These are phyloP conservation scores for Datisca glomerata DNA, from an alignment of 306 rosid species.

Conservation along the genomic window DNA sequence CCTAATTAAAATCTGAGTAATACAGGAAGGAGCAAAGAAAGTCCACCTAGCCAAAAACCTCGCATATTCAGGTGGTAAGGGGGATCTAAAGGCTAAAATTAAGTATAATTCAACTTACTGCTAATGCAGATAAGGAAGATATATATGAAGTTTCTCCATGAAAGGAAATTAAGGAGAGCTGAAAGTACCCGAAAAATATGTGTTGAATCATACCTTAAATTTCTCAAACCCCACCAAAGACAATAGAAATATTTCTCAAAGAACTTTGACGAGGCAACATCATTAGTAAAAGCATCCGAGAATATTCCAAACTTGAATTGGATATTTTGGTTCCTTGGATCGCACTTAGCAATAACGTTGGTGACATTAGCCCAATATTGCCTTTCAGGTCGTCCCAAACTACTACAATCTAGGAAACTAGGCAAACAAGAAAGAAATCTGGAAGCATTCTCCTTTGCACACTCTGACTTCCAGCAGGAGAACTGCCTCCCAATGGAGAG, in stretches of 20 bases:
- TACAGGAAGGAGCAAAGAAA: too few relatives aligned
- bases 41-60: too few relatives aligned
- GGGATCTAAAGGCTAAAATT: too few relatives aligned
- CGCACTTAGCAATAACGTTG: slow-evolving; percentile 26
- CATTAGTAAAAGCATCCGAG: slow-evolving; percentile 54
- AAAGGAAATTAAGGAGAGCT: too few relatives aligned
- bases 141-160: too few relatives aligned
- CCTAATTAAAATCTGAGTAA: too few relatives aligned
- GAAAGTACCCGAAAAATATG: too few relatives aligned
- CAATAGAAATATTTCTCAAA: slow-evolving; percentile 56
- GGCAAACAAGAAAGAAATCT: slow-evolving; percentile 34
- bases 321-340: slow-evolving; percentile 25
- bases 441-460: slow-evolving; percentile 30
- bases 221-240: slow-evolving; percentile 77
- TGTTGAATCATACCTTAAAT: slow-evolving; percentile 49
- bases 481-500: slow-evolving; percentile 69
- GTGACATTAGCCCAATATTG: slow-evolving; percentile 60
- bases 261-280: slow-evolving; percentile 45
- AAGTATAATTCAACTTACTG: too few relatives aligned
- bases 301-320: slow-evolving; percentile 72
- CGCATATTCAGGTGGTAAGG: too few relatives aligned
- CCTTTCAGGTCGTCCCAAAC: slow-evolving; percentile 29
- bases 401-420: slow-evolving; percentile 50
- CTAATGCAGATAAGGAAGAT: too few relatives aligned
- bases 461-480: slow-evolving; percentile 52